These are phyloP conservation scores for Candida sithepensis DNA, from an alignment of 805 yeast genomes.

Conservation along the genomic window DNA sequence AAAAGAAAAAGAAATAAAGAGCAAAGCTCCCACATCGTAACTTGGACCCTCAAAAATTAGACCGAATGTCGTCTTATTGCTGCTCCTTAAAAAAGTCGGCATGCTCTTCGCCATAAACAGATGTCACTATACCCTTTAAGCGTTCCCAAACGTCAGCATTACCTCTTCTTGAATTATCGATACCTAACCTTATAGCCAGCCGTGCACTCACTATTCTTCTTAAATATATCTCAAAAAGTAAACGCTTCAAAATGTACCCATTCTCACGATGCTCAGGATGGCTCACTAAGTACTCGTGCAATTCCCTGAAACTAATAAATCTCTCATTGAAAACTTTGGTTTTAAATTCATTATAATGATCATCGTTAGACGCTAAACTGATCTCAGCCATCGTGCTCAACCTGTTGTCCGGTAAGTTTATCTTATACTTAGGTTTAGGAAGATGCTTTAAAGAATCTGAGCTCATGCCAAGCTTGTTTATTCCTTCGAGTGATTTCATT, in stretches of 20 bases:
- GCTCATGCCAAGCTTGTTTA: conserved; percentile 11
- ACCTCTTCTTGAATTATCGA: conserved; percentile 21
- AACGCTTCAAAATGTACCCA: conserved; percentile 21
- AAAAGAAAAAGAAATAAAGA: neutral
- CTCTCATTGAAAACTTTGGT: conserved; percentile 13
- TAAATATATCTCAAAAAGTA: conserved; percentile 30
- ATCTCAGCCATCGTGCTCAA: conserved; percentile 24
- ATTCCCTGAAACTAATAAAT: conserved; percentile 14
- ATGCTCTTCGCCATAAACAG: conserved; percentile 42
- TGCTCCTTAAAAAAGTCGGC: conserved; percentile 21
- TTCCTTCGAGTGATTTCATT: conserved; percentile 8
- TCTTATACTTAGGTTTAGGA: conserved; percentile 4
- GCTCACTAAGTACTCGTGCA: conserved; percentile 11
- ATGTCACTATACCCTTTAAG: conserved; percentile 49
- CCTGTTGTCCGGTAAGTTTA: conserved; percentile 12
- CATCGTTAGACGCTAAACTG: conserved; percentile 27
- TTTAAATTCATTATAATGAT: conserved; percentile 19
- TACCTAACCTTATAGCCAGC: conserved; percentile 24
- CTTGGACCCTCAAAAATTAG: too few species aligned
- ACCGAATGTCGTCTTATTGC: too few species aligned
- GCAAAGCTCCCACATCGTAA: too few species aligned
- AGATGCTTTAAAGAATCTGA: conserved; percentile 7
- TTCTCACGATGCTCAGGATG: conserved; percentile 20
- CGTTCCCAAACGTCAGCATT: conserved; percentile 32
- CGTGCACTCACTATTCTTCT: conserved; percentile 31